Evolutionary conservation across 345 rosid genomes (phyloP).

Genomic region (Fremontodendron californicum): DNA sequence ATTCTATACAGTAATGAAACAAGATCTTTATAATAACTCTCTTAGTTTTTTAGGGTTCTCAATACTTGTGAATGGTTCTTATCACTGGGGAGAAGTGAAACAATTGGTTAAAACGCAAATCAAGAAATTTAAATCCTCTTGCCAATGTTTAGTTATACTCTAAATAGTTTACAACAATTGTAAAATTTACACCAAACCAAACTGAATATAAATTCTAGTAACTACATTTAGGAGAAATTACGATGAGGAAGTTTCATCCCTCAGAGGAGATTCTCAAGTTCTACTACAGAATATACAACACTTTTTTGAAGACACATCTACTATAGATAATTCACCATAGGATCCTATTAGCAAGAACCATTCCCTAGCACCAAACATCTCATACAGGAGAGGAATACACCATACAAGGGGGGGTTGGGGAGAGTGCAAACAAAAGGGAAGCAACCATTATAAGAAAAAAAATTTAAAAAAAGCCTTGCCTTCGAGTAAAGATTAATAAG

Average conservation of each 20-base stretch:
- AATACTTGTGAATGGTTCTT: not conserved
- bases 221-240: not conserved
- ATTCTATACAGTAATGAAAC: not conserved
- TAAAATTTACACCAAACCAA: not conserved
- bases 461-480: slow-evolving; percentile 33
- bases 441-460: not conserved
- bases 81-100: not conserved
- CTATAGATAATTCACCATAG: not conserved
- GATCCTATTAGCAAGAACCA: not conserved
- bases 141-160: not conserved
- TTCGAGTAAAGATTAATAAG: slow-evolving; percentile 79
- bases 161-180: not conserved
- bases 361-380: not conserved
- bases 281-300: not conserved
- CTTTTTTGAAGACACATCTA: not conserved
- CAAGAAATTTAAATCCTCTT: not conserved
- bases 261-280: not conserved
- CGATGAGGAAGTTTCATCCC: not conserved
- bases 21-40: too few species aligned
- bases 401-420: not conserved
- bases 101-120: not conserved
- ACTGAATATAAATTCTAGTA: not conserved
- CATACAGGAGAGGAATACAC: not conserved
- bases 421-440: not conserved
- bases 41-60: not conserved